Evolutionary conservation across 768 basidiomycete genomes (phyloP).

Genomic region (Boletus sensibilis): DNA sequence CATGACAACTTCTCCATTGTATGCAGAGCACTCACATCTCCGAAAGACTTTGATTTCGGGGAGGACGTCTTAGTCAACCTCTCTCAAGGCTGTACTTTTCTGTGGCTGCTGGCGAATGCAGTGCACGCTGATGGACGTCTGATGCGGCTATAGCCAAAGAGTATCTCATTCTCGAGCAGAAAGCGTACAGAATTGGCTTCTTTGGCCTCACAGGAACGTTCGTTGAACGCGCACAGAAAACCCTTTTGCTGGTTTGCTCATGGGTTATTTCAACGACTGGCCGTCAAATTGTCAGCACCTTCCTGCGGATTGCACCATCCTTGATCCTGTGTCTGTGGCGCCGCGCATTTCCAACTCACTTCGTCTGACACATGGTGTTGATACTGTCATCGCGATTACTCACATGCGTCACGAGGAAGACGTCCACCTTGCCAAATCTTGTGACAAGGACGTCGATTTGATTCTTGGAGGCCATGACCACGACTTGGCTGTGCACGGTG

Average conservation of each 20-base stretch:
- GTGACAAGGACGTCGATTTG: conserved; percentile 2
- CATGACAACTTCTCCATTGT: no score
- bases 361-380: neutral
- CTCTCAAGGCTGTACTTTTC: conserved; percentile 7
- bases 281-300: conserved; percentile 10
- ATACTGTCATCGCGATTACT: conserved; percentile 10
- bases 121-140: conserved; percentile 3
- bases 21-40: neutral
- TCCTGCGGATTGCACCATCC: conserved; percentile 2
- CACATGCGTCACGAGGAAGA: conserved; percentile 15
- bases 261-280: neutral
- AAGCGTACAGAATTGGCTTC: conserved; percentile 5
- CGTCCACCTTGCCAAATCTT: neutral
- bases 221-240: neutral
- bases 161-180: conserved; percentile 5
- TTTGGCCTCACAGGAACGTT: conserved; percentile 13
- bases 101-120: conserved; percentile 11
- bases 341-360: neutral
- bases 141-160: conserved; percentile 7
- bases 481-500: conserved; percentile 9
- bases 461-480: conserved; percentile 14
- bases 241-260: neutral
- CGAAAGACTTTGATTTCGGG: conserved; percentile 5
- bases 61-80: conserved; percentile 8
- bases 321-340: conserved; percentile 13